A percentile compares a stretch with the other conserved stretches of the same genome.
These are phyloP conservation scores for Sporothrix inflata DNA, from an alignment of 2,329 filamentous ascomycete species.

Conservation along the genomic window DNA sequence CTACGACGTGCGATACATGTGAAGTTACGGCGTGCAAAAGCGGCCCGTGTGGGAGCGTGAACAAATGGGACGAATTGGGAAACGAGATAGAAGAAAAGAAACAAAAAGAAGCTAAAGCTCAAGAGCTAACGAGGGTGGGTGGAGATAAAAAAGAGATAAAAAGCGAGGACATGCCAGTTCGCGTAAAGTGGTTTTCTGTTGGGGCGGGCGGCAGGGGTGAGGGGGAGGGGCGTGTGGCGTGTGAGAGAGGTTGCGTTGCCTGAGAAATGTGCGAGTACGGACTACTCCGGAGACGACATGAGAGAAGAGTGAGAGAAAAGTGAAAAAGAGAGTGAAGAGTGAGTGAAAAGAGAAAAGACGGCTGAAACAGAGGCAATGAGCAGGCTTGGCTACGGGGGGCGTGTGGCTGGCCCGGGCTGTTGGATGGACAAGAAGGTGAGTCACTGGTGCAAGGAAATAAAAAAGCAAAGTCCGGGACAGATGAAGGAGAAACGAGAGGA, in stretches of 20 bases:
- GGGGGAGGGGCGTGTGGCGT: neutral
- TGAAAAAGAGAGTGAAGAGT: neutral
- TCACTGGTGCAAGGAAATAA: constrained; percentile 14
- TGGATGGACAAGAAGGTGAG: constrained; percentile 10
- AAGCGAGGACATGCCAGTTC: constrained; percentile 12
- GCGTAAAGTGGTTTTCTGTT: constrained; percentile 22
- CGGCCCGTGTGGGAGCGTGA: neutral
- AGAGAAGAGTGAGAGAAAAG: neutral
- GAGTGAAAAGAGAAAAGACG: neutral
- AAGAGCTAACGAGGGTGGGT: neutral
- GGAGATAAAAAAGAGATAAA: neutral
- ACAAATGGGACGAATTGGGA: neutral
- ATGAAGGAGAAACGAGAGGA: neutral
- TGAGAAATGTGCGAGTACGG: neutral
- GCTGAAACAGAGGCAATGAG: constrained; percentile 19
- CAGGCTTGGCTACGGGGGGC: neutral
- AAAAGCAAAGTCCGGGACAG: neutral
- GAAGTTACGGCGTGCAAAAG: neutral
- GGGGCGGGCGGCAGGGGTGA: neutral
- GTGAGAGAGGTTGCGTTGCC: neutral
- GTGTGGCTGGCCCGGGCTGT: neutral
- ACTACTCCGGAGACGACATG: neutral
- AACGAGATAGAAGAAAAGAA: neutral
- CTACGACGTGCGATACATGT: neutral
- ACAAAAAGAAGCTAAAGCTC: constrained; percentile 6